Conservation (phyloP, 2,329 filamentous ascomycete species). For the Metarhizium humberi region DNA sequence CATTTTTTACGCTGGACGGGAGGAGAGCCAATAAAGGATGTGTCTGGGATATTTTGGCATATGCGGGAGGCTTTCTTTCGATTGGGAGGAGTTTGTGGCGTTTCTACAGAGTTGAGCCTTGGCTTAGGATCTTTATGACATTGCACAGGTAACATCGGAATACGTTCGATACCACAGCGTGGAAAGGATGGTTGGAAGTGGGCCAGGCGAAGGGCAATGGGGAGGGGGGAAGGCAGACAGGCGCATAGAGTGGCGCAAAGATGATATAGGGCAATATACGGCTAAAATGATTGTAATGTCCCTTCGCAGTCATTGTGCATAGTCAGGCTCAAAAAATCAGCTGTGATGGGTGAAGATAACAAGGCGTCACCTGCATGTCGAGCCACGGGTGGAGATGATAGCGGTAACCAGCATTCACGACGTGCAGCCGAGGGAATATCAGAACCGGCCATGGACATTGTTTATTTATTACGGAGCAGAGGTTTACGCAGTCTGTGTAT, state of each 20-base stretch:
- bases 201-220: neutral
- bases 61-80: neutral
- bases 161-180: conserved; percentile 1
- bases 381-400: neutral
- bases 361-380: neutral
- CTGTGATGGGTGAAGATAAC: neutral
- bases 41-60: neutral
- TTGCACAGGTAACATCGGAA: neutral
- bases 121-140: neutral
- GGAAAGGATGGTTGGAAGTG: neutral
- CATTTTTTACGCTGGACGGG: neutral
- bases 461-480: neutral
- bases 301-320: neutral
- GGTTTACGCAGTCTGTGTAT: neutral
- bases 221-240: neutral
- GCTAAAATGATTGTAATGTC: neutral
- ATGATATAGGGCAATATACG: neutral
- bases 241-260: conserved; percentile 1
- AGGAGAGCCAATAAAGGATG: neutral
- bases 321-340: neutral
- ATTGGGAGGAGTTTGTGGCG: conserved; percentile 1
- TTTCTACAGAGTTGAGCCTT: neutral
- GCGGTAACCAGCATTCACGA: neutral
- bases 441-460: neutral
- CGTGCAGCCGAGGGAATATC: neutral